A percentile compares a stretch with the other conserved stretches of the same genome.
These are phyloP conservation scores for Trichoderma sp. DNA, from an alignment of 2,329 filamentous ascomycete genomes.

Conservation along the genomic window DNA sequence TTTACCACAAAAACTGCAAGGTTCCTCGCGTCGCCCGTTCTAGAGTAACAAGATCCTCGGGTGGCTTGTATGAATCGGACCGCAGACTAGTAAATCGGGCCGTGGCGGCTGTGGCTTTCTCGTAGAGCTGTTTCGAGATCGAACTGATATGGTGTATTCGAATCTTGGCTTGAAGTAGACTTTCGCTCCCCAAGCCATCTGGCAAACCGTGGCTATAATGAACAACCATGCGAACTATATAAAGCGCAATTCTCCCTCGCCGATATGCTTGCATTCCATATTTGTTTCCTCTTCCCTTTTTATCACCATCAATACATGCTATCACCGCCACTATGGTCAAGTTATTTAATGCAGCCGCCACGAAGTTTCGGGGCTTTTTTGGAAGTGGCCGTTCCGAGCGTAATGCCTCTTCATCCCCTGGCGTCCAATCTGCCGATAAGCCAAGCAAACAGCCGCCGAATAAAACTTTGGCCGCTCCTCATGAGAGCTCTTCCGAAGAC, in stretches of 20 bases:
- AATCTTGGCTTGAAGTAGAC: neutral
- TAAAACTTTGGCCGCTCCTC: neutral
- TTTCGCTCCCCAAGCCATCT: neutral
- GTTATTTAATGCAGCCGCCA: neutral
- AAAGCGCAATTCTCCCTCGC: neutral
- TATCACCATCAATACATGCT: neutral
- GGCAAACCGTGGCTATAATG: neutral
- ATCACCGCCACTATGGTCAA: neutral
- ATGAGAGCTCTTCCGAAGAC: neutral
- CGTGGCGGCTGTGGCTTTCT: neutral
- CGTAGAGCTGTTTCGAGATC: neutral
- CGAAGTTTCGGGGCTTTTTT: neutral
- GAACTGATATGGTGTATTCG: neutral
- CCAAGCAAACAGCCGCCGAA: neutral
- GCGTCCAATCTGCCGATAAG: neutral
- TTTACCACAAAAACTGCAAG: neutral
- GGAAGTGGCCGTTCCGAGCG: neutral
- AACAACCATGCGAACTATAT: neutral
- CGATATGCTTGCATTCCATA: neutral
- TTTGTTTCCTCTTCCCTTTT: neutral
- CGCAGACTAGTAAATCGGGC: neutral
- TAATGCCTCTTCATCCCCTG: neutral
- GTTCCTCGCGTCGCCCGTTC: neutral
- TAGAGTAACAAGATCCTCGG: neutral
- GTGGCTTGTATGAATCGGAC: neutral